Evolutionary conservation across 805 yeast genomes (phyloP).

Genomic region (Groenewaldozyma tartarivorans): DNA sequence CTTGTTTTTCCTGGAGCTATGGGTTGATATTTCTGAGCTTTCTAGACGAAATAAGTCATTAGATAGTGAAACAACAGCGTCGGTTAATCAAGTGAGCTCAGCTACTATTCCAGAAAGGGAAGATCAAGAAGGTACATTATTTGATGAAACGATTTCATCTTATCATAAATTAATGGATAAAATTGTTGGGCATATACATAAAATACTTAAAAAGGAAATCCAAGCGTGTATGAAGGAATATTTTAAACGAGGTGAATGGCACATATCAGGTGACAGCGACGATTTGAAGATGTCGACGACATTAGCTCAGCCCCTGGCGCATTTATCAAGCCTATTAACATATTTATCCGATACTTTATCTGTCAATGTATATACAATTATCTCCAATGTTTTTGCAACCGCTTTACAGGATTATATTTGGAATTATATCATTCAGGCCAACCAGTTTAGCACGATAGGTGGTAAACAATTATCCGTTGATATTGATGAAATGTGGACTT

Average conservation of each 20-base stretch:
- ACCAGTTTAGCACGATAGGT: slow-evolving; percentile 29
- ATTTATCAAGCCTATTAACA: slow-evolving; percentile 23
- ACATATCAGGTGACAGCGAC: slow-evolving; percentile 1
- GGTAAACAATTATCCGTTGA: slow-evolving; percentile 29
- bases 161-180: slow-evolving; percentile 28
- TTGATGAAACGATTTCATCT: slow-evolving; percentile 34
- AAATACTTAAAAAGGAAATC: slow-evolving; percentile 30
- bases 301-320: slow-evolving; percentile 21
- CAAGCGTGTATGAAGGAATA: slow-evolving; percentile 30
- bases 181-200: slow-evolving; percentile 24
- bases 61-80: slow-evolving; percentile 5
- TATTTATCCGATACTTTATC: slow-evolving; percentile 27
- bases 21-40: slow-evolving; percentile 28
- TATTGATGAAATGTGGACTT: slow-evolving; percentile 24
- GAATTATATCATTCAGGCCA: slow-evolving; percentile 31
- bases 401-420: slow-evolving; percentile 30
- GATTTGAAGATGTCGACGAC: slow-evolving; percentile 16
- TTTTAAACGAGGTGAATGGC: slow-evolving; percentile 28
- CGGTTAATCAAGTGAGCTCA: slow-evolving; percentile 1
- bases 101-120: slow-evolving; percentile 15
- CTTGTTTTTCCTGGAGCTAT: slow-evolving; percentile 33
- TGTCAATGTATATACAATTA: slow-evolving; percentile 22
- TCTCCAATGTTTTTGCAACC: slow-evolving; percentile 22
- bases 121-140: slow-evolving; percentile 31
- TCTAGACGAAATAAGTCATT: slow-evolving; percentile 7